Evolutionary conservation across 495 filamentous ascomycete species (phyloP).

Genomic region (Aspergillus ostianus): DNA sequence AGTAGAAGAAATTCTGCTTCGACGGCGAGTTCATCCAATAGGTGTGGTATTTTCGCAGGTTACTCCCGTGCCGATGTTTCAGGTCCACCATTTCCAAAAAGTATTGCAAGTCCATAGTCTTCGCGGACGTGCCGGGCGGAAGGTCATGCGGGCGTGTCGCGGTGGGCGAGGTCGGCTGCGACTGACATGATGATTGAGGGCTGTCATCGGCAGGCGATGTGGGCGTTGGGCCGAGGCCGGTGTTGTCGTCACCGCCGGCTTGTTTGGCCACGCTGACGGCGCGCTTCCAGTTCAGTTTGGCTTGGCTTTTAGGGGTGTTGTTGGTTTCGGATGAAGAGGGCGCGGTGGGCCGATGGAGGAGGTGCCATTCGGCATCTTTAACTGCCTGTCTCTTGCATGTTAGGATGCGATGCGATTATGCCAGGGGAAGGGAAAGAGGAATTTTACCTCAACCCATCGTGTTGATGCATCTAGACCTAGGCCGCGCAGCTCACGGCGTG

Average conservation of each 20-base stretch:
- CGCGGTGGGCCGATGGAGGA: conserved; percentile 48
- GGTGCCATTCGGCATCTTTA: conserved; percentile 61
- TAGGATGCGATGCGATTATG: too few relatives aligned
- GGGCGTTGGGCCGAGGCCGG: conserved; percentile 13
- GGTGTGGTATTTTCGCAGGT: conserved; percentile 78
- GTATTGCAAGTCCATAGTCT: conserved; percentile 84
- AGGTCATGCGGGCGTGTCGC: conserved; percentile 32
- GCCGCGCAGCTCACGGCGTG: too few relatives aligned
- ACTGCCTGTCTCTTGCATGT: conserved; percentile 43
- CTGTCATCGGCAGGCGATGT: conserved; percentile 25
- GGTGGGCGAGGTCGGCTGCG: conserved; percentile 41
- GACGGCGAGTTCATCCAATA: conserved; percentile 77
- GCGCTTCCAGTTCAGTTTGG: conserved; percentile 73
- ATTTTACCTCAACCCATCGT: too few relatives aligned
- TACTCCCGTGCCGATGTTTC: conserved; percentile 85
- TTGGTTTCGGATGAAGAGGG: conserved; percentile 23
- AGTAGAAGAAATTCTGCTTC: conserved; percentile 90
- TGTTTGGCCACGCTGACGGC: conserved; percentile 66
- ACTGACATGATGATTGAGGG: conserved; percentile 29
- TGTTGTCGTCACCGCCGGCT: conserved; percentile 62
- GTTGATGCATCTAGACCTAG: too few relatives aligned
- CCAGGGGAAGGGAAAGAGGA: too few relatives aligned
- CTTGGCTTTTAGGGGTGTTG: conserved; percentile 29
- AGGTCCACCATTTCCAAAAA: conserved; percentile 92
- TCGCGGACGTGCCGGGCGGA: conserved; percentile 50